Base-by-base conservation (phyloP, 2,329 filamentous ascomycete species). In the Neopestalotiopsis sp. region DNA sequence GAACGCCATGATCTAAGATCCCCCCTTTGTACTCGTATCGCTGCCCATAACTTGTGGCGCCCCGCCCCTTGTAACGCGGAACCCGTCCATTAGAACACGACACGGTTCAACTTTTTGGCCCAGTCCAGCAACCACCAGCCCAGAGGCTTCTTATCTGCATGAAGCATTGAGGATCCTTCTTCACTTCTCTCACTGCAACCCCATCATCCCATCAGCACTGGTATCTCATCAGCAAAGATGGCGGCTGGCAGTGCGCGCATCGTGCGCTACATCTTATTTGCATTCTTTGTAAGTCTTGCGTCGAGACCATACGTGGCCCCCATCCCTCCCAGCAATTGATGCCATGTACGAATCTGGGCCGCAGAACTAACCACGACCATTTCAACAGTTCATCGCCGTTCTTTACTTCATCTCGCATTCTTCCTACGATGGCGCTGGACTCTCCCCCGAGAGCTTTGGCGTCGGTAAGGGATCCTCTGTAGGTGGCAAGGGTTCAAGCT, bases 341-440 rank as follows among this genome's bases (percentile, higher is more conserved):
- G 24, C 3, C 24, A 28, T 28, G 24, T 28, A 4, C 13, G 57
- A 9, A 14, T 28, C 30, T 59, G 57, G 12, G 24, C 24, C 10
- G 13, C 4, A 20, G 20, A 34, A 34, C 59, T 62, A 40, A 62
- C 59, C 30, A n/a, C 30, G 14, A 20, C 34, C 34, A 30, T 30
- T 13, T 30, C 13, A 34, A 9, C 70, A 90, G 89, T 83, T 89
- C 68, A 81, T 97, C 72, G 85, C 90, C 71, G 85, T 97, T 71
- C 88, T 97, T 79, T 96, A 95, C 84, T 94, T 95, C 82, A 89
- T 97, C 77, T 92, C 93, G 68, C 83, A 84, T 72, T 86, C 86
- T 57, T 83, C 80, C 67, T 84, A 87, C 73, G 80, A 87, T 67
- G 79, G 81, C 61, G 79, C 84, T 42, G 72, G 88, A 85, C 62